A percentile compares a stretch with the other conserved stretches of the same genome.
Conservation (phyloP, 1,284 basidiomycete genomes). For the Rhodotorula sp. region DNA sequence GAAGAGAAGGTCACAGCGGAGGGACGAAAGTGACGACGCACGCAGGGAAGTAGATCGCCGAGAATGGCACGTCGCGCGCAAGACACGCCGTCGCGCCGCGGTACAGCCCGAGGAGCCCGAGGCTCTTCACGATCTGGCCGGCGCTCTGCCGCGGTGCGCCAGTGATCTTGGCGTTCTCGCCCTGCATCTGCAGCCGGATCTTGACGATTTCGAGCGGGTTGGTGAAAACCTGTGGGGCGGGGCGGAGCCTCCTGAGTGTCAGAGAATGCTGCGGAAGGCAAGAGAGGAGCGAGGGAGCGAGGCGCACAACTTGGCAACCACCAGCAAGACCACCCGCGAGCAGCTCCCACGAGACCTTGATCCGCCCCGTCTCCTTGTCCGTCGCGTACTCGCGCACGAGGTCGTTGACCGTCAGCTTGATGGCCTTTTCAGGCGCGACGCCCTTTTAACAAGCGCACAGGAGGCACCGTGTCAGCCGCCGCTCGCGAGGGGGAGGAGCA, state of each 20-base stretch:
- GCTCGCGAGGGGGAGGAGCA: too few relatives aligned
- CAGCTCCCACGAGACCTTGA: constrained; percentile 82
- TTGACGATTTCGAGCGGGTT: constrained; percentile 68
- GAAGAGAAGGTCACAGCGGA: background rate
- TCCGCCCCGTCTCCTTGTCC: constrained; percentile 92
- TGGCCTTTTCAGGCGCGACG: constrained; percentile 97
- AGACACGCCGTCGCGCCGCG: constrained; percentile 80
- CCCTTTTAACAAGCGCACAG: constrained; percentile 60
- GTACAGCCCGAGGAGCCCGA: constrained; percentile 91
- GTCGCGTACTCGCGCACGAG: constrained; percentile 78
- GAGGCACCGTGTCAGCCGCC: background rate
- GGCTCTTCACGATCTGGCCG: constrained; percentile 84
- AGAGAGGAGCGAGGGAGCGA: background rate
- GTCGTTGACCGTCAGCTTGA: constrained; percentile 93
- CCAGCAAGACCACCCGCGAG: constrained; percentile 90
- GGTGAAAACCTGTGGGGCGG: constrained; percentile 37
- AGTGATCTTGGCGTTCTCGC: constrained; percentile 77
- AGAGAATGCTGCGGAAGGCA: background rate
- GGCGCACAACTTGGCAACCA: constrained; percentile 92
- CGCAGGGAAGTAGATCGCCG: constrained; percentile 60
- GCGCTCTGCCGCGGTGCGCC: constrained; percentile 79
- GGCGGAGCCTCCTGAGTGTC: background rate
- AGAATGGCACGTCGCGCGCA: constrained; percentile 90
- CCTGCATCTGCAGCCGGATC: constrained; percentile 94
- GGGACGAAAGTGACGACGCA: constrained; percentile 35